phyloP scores from a whole-genome alignment of 108 stramenopile genomes.

The Ochromonas danica region DNA sequence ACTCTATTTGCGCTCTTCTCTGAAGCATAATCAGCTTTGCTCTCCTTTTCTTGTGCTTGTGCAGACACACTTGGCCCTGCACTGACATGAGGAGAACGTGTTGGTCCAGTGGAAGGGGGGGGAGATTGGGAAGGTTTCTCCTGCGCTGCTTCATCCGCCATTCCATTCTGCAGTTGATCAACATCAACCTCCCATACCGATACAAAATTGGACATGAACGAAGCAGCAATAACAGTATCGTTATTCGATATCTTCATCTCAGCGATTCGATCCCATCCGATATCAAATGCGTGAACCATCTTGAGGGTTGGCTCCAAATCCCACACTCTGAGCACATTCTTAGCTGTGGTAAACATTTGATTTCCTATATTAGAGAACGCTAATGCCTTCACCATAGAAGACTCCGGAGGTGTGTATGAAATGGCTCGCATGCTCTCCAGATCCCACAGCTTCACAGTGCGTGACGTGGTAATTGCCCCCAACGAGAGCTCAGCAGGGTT shows the following conservation, averaged over 20 bases:
- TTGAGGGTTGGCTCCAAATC: background rate
- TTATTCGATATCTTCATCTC: slow-evolving; percentile 22
- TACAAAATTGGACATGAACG: slow-evolving; percentile 31
- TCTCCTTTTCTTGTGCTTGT: background rate
- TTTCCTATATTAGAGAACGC: background rate
- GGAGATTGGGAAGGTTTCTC: background rate
- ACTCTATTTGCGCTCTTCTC: background rate
- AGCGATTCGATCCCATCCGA: slow-evolving; percentile 7
- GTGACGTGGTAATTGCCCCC: background rate
- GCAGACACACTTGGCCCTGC: background rate
- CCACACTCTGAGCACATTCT: background rate
- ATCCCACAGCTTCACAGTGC: slow-evolving; percentile 34
- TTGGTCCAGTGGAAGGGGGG: no score
- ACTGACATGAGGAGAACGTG: no score
- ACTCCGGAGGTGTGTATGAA: slow-evolving; percentile 33
- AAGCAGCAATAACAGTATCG: background rate
- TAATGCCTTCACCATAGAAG: background rate
- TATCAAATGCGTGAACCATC: background rate
- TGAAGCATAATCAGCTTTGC: background rate
- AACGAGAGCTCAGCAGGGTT: slow-evolving; percentile 42
- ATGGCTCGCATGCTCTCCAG: slow-evolving; percentile 35
- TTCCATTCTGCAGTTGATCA: background rate
- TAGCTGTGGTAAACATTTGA: background rate
- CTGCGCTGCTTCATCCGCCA: background rate
- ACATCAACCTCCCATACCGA: slow-evolving; percentile 24